A percentile compares a stretch with the other conserved stretches of the same genome.
Conservation (phyloP, 768 basidiomycete genomes). For the Ramaria rubella region DNA sequence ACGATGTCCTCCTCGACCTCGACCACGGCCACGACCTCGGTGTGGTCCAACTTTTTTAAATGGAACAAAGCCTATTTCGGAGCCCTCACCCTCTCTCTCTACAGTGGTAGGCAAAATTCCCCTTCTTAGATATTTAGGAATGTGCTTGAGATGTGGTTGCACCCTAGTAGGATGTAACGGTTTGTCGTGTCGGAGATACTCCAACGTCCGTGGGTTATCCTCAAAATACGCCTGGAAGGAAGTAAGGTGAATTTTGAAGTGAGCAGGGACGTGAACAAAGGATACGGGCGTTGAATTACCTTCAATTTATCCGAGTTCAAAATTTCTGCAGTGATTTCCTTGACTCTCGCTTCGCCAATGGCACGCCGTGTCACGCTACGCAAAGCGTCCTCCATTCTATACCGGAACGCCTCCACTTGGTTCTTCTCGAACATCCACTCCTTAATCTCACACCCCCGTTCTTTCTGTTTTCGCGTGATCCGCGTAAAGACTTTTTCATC, state of each 20-base stretch:
- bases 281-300: conserved; percentile 35
- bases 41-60: conserved; percentile 52
- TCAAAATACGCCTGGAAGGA: conserved; percentile 84
- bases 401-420: conserved; percentile 95
- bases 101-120: conserved; percentile 55
- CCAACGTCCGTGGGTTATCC: conserved; percentile 90
- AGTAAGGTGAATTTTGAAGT: conserved; percentile 2
- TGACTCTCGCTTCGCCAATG: conserved; percentile 85
- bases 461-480: conserved; percentile 72
- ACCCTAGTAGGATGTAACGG: conserved; percentile 85
- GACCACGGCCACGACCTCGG: conserved; percentile 47
- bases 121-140: conserved; percentile 89
- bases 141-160: conserved; percentile 92
- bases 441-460: conserved; percentile 51
- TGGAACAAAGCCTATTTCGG: conserved; percentile 55
- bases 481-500: conserved; percentile 74
- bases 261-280: not conserved
- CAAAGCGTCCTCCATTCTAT: conserved; percentile 96
- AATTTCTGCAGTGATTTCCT: conserved; percentile 90
- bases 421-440: conserved; percentile 94
- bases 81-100: conserved; percentile 24
- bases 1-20: conserved; percentile 17
- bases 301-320: conserved; percentile 95
- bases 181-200: conserved; percentile 90
- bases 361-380: conserved; percentile 80